These are phyloP conservation scores for Sesbania bispinosa DNA, from an alignment of 306 rosid genomes.

Conservation along the genomic window DNA sequence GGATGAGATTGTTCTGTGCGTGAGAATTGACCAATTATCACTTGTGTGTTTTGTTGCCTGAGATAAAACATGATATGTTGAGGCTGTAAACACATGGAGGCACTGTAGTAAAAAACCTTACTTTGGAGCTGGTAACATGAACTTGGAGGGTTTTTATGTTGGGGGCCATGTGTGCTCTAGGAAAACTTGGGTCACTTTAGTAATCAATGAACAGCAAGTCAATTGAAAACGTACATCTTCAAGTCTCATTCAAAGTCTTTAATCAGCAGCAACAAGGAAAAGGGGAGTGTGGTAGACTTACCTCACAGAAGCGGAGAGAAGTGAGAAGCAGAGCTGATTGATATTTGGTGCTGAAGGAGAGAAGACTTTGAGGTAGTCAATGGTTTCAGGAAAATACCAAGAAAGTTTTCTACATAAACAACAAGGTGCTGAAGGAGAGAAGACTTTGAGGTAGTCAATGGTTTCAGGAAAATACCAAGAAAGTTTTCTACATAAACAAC, in stretches of 20 bases:
- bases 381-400: slow-evolving; percentile 12
- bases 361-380: slow-evolving; percentile 35
- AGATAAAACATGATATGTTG: no score
- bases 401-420: not conserved
- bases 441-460: slow-evolving; percentile 32
- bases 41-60: no score
- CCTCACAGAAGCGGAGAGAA: slow-evolving; percentile 20
- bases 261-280: not conserved
- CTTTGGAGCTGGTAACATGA: no score
- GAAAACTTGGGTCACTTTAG: no score
- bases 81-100: no score
- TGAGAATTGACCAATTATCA: no score
- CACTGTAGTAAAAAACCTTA: no score
- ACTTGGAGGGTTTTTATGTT: no score
- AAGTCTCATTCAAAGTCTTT: slow-evolving; percentile 18
- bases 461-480: slow-evolving; percentile 10
- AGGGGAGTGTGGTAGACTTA: not conserved
- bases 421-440: not conserved
- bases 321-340: not conserved
- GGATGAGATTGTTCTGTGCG: no score
- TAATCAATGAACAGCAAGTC: not conserved
- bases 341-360: not conserved
- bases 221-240: not conserved
- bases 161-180: no score
- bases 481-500: not conserved